Percentiles rank a stretch among this genome's conserved stretches.
phyloP scores from a whole-genome alignment of 495 filamentous ascomycete genomes.

The Aeminium ludgeri region DNA sequence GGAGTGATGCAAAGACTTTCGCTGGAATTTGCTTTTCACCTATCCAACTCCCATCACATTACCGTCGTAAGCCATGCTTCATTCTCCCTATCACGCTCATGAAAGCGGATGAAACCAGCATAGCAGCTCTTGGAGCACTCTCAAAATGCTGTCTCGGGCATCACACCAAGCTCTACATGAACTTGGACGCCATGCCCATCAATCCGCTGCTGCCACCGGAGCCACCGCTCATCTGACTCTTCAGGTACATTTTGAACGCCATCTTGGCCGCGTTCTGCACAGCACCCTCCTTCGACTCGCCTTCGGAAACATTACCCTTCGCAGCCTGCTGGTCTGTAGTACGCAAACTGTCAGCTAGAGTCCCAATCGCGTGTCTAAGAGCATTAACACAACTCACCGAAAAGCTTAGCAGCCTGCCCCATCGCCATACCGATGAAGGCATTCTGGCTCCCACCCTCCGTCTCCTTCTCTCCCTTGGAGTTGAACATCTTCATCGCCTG shows the following conservation, averaged over 20 bases:
- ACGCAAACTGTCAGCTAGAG: neutral
- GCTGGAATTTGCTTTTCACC: too few species aligned
- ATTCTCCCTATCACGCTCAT: too few species aligned
- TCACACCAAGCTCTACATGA: constrained; percentile 15
- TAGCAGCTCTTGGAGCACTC: neutral
- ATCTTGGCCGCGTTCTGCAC: constrained; percentile 43
- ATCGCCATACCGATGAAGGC: constrained; percentile 51
- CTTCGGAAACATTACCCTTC: constrained; percentile 11
- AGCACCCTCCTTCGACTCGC: constrained; percentile 43
- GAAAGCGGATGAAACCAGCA: too few species aligned
- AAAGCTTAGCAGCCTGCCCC: constrained; percentile 48
- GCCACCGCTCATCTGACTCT: constrained; percentile 30
- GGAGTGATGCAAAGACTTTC: too few species aligned
- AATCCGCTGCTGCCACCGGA: constrained; percentile 24
- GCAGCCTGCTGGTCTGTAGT: constrained; percentile 10
- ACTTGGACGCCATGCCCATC: constrained; percentile 41
- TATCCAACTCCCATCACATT: too few species aligned
- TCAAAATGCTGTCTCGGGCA: too few species aligned
- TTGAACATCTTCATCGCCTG: constrained; percentile 54
- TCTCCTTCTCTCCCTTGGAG: constrained; percentile 25
- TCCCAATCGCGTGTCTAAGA: neutral
- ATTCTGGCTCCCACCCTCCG: constrained; percentile 33
- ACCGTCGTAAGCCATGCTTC: too few species aligned
- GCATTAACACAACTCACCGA: constrained; percentile 34
- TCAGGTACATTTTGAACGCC: constrained; percentile 55